Evolutionary conservation across 345 rosid genomes (phyloP).

Genomic region (Adansonia digitata): DNA sequence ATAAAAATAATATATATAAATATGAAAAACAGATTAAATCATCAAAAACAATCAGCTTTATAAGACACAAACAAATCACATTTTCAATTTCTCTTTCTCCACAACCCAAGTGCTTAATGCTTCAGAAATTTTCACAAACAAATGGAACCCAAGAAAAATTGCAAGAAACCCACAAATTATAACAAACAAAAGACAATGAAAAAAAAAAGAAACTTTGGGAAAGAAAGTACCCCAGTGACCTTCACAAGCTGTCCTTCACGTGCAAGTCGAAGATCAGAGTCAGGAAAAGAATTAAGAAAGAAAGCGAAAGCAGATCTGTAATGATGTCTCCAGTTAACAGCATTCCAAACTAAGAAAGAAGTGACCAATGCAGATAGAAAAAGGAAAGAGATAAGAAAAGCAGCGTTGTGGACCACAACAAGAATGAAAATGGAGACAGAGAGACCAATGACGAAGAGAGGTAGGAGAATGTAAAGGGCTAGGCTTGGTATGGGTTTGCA

Average conservation of each 20-base stretch:
- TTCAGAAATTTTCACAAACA: neutral
- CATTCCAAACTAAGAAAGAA: slow-evolving; percentile 43
- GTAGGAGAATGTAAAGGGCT: slow-evolving; percentile 27
- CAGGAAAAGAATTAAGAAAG: slow-evolving; percentile 40
- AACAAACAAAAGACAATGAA: neutral
- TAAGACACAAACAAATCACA: neutral
- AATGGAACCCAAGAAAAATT: neutral
- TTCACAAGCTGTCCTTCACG: slow-evolving; percentile 49
- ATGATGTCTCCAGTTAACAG: slow-evolving; percentile 18
- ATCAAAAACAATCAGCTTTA: neutral
- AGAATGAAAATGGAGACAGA: slow-evolving; percentile 40
- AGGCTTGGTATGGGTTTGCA: slow-evolving; percentile 33
- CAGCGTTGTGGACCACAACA: slow-evolving; percentile 36
- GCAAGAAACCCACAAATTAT: slow-evolving; percentile 8
- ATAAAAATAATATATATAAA: neutral
- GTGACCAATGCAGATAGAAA: slow-evolving; percentile 26
- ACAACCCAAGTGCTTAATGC: neutral
- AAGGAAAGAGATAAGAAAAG: slow-evolving; percentile 35
- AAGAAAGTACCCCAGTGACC: slow-evolving; percentile 40
- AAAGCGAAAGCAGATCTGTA: slow-evolving; percentile 25
- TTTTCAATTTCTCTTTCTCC: neutral
- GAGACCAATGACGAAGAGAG: slow-evolving; percentile 30
- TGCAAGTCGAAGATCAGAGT: slow-evolving; percentile 43
- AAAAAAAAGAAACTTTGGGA: neutral
- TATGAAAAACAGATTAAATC: neutral